A percentile compares a stretch with the other conserved stretches of the same genome.
phyloP scores from a whole-genome alignment of 78 protist species.

The slime mould (Dictyostelium discoideum) region DNA sequence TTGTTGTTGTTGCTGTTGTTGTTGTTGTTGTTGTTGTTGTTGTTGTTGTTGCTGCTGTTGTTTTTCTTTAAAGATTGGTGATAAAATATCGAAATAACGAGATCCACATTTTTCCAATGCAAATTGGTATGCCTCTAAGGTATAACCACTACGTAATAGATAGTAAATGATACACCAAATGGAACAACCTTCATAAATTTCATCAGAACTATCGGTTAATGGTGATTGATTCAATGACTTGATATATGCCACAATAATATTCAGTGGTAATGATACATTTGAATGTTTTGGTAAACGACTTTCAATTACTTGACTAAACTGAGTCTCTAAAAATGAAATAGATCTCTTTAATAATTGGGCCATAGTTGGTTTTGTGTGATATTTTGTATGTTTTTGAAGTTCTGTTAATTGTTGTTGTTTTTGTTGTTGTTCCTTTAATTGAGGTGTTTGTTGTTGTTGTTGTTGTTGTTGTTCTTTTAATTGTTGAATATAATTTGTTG shows the following conservation, averaged over 20 bases:
- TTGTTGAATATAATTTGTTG: background rate
- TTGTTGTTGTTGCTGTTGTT: background rate
- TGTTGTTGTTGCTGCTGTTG: background rate
- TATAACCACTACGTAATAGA: constrained; percentile 25
- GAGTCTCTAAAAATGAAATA: constrained; percentile 23
- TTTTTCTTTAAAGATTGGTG: background rate
- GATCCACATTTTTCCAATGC: background rate
- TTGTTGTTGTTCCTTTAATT: background rate
- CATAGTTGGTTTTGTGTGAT: background rate
- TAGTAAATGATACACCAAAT: constrained; percentile 44
- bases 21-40: background rate
- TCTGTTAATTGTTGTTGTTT: background rate
- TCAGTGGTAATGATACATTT: constrained; percentile 40
- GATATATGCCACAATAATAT: constrained; percentile 21
- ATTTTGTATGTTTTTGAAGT: background rate
- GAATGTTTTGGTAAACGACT: constrained; percentile 12
- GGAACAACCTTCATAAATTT: constrained; percentile 12
- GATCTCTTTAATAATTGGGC: background rate
- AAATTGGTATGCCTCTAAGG: background rate
- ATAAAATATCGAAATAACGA: background rate
- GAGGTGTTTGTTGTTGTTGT: background rate
- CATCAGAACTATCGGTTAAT: background rate
- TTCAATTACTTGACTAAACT: background rate
- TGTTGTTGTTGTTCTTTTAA: background rate
- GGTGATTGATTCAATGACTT: background rate